Evolutionary conservation across 2,329 filamentous ascomycete genomes (phyloP), one percentile per base, ranked within the genome.

Genomic region (Cordyceps fumosorosea): DNA sequence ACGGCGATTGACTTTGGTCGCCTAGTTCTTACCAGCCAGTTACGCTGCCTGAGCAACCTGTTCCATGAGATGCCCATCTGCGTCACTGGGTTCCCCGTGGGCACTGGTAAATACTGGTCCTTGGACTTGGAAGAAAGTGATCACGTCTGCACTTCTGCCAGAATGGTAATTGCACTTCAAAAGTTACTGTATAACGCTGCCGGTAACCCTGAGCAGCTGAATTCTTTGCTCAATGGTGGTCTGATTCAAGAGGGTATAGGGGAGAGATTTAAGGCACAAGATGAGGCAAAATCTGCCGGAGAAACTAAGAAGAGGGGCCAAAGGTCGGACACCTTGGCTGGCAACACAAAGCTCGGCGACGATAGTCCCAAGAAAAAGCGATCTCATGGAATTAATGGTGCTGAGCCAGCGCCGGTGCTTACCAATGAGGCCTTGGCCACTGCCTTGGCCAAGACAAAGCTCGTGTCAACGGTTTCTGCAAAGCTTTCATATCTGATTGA

Each of bases 401-500:
- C 65, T 24, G 66, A 71, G 2, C 60, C 65, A 4, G 60, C 62
- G 3, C 68, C 68, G 18, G 66, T 64, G 50, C 18, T 68, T 44
- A 51, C 68, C 59, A n/a, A 68, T 44, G 60, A 70, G 50, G 62
- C 67, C 60, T 66, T 71, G 51, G 66, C 72, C 1, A 74, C 79
- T 0, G 79, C 85, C 0, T 77, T 95, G 18, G 77, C 80, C 11
- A 73, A 78, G 40, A 84, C 89, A 0, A 82, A 76, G 60, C 79
- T 96, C 22, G 76, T 89, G n/a, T 91, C 90, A 4, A 96, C 93
- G 0, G 85, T 87, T 0, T 97, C 93, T 0, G 86, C 90, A 0
- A 98, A 98, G 73, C 79, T 97, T 3, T 93, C 89, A 3, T 96
- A 97, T 69, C 78, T 97, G 6, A 77, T 96, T 20, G 88, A 92